Percentiles rank a stretch among this genome's conserved stretches.
Evolutionary conservation across 2,329 filamentous ascomycete species (phyloP).

Genomic region (Aspergillus ruber): DNA sequence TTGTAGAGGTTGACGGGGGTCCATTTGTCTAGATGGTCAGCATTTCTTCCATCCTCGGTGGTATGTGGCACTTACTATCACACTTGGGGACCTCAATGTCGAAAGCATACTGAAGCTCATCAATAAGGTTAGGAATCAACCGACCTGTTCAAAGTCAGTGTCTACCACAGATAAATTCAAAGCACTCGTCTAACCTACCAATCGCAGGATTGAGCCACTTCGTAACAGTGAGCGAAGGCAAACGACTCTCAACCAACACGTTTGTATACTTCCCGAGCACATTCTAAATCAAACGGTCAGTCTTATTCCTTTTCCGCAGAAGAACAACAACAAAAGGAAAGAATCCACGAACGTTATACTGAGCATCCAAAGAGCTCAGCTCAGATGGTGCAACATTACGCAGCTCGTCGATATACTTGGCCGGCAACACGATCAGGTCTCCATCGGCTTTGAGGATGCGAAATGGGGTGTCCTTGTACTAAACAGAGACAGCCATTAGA

Average conservation of each 20-base stretch:
- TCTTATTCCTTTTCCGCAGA: neutral
- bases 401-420: conserved; percentile 21
- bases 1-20: conserved; percentile 15
- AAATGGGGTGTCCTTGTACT: conserved; percentile 23
- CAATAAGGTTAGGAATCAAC: conserved; percentile 18
- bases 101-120: conserved; percentile 22
- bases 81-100: conserved; percentile 16
- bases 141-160: conserved; percentile 9
- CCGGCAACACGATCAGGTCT: conserved; percentile 22
- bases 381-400: conserved; percentile 10
- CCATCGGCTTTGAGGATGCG: conserved; percentile 23
- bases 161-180: too few species aligned
- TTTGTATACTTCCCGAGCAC: conserved; percentile 23
- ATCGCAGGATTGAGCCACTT: conserved; percentile 20
- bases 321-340: neutral
- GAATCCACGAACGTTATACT: conserved; percentile 16
- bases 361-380: conserved; percentile 22
- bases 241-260: conserved; percentile 17
- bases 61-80: conserved; percentile 10
- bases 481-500: neutral
- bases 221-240: conserved; percentile 18
- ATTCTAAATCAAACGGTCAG: conserved; percentile 12
- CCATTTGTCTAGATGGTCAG: conserved; percentile 15
- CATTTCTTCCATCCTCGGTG: neutral
- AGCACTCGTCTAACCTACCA: conserved; percentile 4